Conservation (phyloP, 139 green algal genomes). For the Coelastrella sp. region DNA sequence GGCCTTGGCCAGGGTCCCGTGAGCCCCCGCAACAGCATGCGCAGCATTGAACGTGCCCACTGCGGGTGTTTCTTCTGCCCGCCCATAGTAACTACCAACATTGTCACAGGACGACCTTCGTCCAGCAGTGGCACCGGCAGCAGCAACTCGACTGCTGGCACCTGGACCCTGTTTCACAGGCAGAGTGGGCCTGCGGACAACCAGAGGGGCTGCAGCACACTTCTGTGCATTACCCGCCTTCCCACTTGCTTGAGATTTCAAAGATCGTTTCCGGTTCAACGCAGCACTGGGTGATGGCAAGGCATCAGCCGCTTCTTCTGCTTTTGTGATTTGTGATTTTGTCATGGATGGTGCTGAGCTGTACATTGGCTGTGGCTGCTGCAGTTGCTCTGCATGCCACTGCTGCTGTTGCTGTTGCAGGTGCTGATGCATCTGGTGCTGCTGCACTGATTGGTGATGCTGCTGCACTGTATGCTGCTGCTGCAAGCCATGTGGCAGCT, state of each 20-base stretch:
- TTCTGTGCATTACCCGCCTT: background rate
- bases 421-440: conserved; percentile 31
- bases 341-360: background rate
- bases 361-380: background rate
- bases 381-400: conserved; percentile 12
- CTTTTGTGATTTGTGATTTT: too few species aligned
- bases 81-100: background rate
- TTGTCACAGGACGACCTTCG: background rate
- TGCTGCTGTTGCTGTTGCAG: background rate
- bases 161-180: background rate
- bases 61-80: background rate
- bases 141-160: conserved; percentile 19
- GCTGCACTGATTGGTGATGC: conserved; percentile 7
- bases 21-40: background rate
- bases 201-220: background rate
- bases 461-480: background rate
- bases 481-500: background rate
- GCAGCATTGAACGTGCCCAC: conserved; percentile 17
- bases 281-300: too few species aligned
- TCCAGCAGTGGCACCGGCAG: conserved; percentile 26
- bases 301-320: background rate
- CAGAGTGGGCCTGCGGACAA: background rate
- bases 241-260: background rate
- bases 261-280: background rate
- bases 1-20: background rate